phyloP scores from a whole-genome alignment of 306 rosid genomes.

The Ochetophila trinervis region DNA sequence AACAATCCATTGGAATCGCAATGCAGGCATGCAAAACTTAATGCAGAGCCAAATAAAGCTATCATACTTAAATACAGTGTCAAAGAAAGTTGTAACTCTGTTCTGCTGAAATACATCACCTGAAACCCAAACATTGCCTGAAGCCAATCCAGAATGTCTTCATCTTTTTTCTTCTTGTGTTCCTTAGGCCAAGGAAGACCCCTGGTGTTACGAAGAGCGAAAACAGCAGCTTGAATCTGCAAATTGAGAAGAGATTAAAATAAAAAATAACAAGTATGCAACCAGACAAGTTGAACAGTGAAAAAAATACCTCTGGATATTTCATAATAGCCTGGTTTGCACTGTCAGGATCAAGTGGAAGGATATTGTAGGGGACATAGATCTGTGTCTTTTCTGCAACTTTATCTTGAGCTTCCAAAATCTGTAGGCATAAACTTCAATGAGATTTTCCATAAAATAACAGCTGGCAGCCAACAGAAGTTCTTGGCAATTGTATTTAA shows the following conservation, averaged over 20 bases:
- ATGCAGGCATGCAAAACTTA: conserved; percentile 2
- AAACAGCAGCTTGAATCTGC: conserved; percentile 91
- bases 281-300: conserved; percentile 1
- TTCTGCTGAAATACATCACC: conserved; percentile 39
- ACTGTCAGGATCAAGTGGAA: conserved; percentile 99
- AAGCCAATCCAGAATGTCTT: conserved; percentile 97
- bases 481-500: background rate
- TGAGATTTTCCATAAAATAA: background rate
- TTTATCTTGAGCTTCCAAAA: conserved; percentile 91
- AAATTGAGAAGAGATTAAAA: conserved; percentile 5
- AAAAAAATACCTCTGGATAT: conserved; percentile 76
- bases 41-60: conserved; percentile 10
- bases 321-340: conserved; percentile 90
- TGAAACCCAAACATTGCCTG: conserved; percentile 97
- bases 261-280: conserved; percentile 12
- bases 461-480: background rate
- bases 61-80: conserved; percentile 3
- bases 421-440: conserved; percentile 34
- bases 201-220: conserved; percentile 89
- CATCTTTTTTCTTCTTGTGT: conserved; percentile 74
- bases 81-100: conserved; percentile 11
- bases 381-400: conserved; percentile 94
- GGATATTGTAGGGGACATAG: conserved; percentile 91
- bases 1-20: conserved; percentile 9
- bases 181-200: conserved; percentile 96